A percentile compares a stretch with the other conserved stretches of the same genome.
Evolutionary conservation across 805 yeast species (phyloP).

Genomic region (Schwanniomyces occidentalis): DNA sequence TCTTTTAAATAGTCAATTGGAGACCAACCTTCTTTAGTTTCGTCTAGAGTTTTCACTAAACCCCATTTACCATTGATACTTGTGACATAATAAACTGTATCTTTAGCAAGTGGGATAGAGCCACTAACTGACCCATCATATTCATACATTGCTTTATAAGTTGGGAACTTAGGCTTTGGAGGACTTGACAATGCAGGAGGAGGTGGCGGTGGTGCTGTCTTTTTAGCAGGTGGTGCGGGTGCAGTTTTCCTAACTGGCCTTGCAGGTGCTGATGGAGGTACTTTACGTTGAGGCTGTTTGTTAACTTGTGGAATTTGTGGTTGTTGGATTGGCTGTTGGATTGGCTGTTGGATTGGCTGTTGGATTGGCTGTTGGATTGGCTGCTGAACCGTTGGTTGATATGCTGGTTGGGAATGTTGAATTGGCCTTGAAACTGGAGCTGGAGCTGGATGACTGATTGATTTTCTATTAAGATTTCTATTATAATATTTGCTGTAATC

Average conservation of each 20-base stretch:
- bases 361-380: constrained; percentile 11
- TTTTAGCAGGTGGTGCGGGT: constrained; percentile 63
- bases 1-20: constrained; percentile 87
- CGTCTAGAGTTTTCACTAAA: constrained; percentile 75
- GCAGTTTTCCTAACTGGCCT: constrained; percentile 39
- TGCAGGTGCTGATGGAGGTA: constrained; percentile 21
- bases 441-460: constrained; percentile 8
- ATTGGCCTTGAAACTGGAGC: constrained; percentile 1
- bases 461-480: constrained; percentile 24
- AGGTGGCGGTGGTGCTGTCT: constrained; percentile 40
- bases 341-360: constrained; percentile 7
- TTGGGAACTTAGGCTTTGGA: constrained; percentile 66
- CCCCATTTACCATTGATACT: constrained; percentile 94
- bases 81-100: constrained; percentile 69
- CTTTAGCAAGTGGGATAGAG: constrained; percentile 75
- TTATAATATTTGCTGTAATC: constrained; percentile 45
- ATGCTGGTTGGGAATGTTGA: constrained; percentile 23
- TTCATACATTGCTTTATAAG: constrained; percentile 82
- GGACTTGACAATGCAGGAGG: constrained; percentile 67
- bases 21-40: constrained; percentile 90
- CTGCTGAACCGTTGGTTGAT: no score
- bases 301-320: constrained; percentile 7
- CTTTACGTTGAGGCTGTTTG: constrained; percentile 11
- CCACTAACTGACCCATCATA: constrained; percentile 85
- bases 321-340: constrained; percentile 6